Conservation (phyloP, 2,329 filamentous ascomycete genomes). For the Rutstroemia sp. region DNA sequence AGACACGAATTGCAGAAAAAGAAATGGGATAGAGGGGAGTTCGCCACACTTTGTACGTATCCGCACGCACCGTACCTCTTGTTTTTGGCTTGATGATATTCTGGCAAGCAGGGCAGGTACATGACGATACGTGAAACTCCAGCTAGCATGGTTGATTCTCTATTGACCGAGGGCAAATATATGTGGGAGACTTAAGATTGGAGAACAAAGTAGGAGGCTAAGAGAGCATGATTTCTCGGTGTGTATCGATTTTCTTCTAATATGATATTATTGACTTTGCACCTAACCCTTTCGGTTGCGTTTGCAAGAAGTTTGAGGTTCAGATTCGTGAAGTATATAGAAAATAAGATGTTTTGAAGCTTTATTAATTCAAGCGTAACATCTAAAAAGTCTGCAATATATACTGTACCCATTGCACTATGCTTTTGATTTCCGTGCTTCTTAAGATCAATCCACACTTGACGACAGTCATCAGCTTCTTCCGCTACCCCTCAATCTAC, state of each 20-base stretch:
- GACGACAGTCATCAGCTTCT: conserved; percentile 57
- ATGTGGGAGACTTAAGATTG: background rate
- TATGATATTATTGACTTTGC: conserved; percentile 11
- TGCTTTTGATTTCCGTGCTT: background rate
- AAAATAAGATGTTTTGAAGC: conserved; percentile 15
- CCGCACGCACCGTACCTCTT: conserved; percentile 19
- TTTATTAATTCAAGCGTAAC: conserved; percentile 4
- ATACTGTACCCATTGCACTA: conserved; percentile 5
- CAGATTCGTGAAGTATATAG: conserved; percentile 7
- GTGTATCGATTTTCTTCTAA: conserved; percentile 13
- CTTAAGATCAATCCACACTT: conserved; percentile 11
- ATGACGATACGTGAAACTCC: conserved; percentile 2
- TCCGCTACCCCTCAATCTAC: conserved; percentile 46
- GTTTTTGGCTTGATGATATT: conserved; percentile 28
- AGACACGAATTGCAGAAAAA: background rate
- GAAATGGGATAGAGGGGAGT: background rate
- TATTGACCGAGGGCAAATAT: background rate
- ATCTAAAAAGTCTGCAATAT: no score
- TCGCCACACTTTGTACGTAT: conserved; percentile 30
- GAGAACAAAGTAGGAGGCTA: background rate
- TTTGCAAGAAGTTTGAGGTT: conserved; percentile 1
- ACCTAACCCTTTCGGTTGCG: conserved; percentile 5
- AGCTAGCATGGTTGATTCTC: background rate
- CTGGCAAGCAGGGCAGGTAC: conserved; percentile 20
- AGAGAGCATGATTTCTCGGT: conserved; percentile 8